Base-by-base conservation (phyloP, 202 grass and related monocot genomes). In the Panicum virgatum region DNA sequence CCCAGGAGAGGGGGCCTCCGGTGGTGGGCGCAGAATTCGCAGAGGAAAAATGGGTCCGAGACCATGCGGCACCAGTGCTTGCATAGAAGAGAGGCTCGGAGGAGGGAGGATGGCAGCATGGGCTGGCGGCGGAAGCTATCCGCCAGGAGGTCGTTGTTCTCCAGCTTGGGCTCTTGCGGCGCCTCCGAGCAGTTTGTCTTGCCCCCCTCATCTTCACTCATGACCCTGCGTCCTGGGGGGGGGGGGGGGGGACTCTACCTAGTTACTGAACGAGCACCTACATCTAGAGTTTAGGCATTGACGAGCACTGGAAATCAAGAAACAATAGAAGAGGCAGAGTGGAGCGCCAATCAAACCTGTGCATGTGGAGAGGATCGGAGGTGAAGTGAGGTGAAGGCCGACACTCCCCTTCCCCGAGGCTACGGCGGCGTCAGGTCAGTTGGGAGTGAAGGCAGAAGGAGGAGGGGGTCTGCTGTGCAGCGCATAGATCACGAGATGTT, bases 81-180 rank as follows among this genome's bases (percentile, higher is more conserved):
- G 54, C 19, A 47, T 40, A 82, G 67, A 19, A 47, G 2, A 15
- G 79, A 82, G 43, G 57, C 57, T 20, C 20, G 43, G 11, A 20
- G 16, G 42, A 77, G 76, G 2, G 29, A 26, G 61, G 69, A 50
- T 5, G 68, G 34, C 23, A 38, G 22, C 16, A 57, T 12, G 1
- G 58, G 80, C 5, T 64, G 69, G 69, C 45, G 58, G 58, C 50
- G 44, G 5, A 82, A n/a, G 69, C 73, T 73, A 14, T 63, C 1
- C 10, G 19, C 69, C 1, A 73, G 42, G 13, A 82, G 54, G 43
- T 82, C 43, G 1, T 72, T 56, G 56, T 73, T 58, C 2, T 82
- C 69, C 13, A 73, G 54, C n/a, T 20, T 57, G 9, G 29, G 14
- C 67, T 10, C 12, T n/a, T n/a, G n/a, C 43, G 7, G 8, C 38